Percentiles rank a stretch among this genome's conserved stretches.
These are phyloP conservation scores for Obba rivulosa DNA, from an alignment of 768 basidiomycete species.

Conservation along the genomic window DNA sequence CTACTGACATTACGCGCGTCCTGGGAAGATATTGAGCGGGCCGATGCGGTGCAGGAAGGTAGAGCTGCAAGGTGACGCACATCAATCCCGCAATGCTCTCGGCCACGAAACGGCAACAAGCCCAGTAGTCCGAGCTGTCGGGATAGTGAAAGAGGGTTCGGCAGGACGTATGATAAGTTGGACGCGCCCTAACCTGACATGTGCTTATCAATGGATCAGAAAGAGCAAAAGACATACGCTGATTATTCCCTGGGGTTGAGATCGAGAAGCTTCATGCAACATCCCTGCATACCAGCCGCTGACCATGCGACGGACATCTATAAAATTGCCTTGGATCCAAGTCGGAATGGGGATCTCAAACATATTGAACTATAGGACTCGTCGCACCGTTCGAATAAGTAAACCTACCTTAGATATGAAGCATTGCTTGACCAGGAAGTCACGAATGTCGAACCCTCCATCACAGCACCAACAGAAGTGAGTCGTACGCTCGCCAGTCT, in stretches of 20 bases:
- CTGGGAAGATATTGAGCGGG: slow-evolving; percentile 31
- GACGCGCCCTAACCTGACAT: slow-evolving; percentile 2
- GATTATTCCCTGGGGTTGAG: neutral
- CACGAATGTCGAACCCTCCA: slow-evolving; percentile 76
- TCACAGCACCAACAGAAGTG: slow-evolving; percentile 83
- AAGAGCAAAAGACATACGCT: too few species aligned
- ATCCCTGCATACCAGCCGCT: slow-evolving; percentile 33
- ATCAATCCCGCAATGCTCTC: slow-evolving; percentile 86
- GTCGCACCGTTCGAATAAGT: slow-evolving; percentile 1
- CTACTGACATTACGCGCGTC: slow-evolving; percentile 88
- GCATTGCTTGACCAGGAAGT: slow-evolving; percentile 86
- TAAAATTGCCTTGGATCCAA: slow-evolving; percentile 69
- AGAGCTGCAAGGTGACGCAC: slow-evolving; percentile 52
- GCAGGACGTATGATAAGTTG: slow-evolving; percentile 20
- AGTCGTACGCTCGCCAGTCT: slow-evolving; percentile 48
- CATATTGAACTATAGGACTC: slow-evolving; percentile 2
- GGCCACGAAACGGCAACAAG: slow-evolving; percentile 73
- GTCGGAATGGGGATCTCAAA: slow-evolving; percentile 59
- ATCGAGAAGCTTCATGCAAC: slow-evolving; percentile 2
- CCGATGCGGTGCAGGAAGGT: slow-evolving; percentile 11
- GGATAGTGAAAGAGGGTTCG: slow-evolving; percentile 54
- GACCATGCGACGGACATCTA: slow-evolving; percentile 69
- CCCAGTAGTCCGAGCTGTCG: slow-evolving; percentile 70
- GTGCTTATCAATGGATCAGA: too few species aligned
- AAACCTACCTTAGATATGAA: slow-evolving; percentile 72